Conservation (phyloP, 306 rosid genomes). For the Acacia crassicarpa region DNA sequence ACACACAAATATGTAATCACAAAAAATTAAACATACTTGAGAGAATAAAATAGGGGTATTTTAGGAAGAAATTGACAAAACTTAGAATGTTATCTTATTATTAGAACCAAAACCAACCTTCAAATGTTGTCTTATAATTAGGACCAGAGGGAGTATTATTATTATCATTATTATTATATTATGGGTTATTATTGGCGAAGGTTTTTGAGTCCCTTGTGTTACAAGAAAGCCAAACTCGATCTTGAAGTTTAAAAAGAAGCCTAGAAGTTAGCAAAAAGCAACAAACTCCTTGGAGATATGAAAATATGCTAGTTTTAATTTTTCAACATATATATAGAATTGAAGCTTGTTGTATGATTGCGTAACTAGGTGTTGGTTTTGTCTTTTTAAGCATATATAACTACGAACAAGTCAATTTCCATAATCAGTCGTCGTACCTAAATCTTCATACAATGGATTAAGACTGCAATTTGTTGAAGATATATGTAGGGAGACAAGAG, state of each 20-base stretch:
- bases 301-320: not conserved
- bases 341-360: not conserved
- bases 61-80: no score
- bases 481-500: not conserved
- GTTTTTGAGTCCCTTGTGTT: not conserved
- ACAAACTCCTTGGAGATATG: slow-evolving; percentile 3
- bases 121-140: no score
- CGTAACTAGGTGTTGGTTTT: not conserved
- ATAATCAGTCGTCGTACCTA: not conserved
- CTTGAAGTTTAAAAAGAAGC: not conserved
- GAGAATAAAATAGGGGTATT: no score
- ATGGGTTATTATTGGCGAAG: slow-evolving; percentile 14
- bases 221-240: slow-evolving; percentile 17
- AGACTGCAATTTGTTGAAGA: not conserved
- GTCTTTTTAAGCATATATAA: not conserved
- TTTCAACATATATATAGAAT: not conserved
- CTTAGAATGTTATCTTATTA: no score
- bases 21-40: no score
- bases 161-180: no score
- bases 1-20: no score
- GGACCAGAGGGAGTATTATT: no score
- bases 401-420: not conserved
- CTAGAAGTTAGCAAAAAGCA: slow-evolving; percentile 23
- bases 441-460: not conserved
- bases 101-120: no score